Conservation (phyloP, 345 rosid species). For the Erucastrum elatum region DNA sequence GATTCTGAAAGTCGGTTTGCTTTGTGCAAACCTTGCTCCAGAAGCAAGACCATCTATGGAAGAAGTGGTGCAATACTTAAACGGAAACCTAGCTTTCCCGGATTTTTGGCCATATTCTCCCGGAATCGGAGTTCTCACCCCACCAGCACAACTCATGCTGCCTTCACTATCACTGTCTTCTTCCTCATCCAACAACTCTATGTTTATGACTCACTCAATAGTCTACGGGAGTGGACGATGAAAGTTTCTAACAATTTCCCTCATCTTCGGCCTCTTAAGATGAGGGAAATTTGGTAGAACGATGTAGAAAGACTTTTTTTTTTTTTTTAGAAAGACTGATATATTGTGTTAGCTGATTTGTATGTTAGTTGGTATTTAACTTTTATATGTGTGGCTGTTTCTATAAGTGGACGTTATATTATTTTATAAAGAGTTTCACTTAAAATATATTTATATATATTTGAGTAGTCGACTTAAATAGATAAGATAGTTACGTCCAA, state of each 20-base stretch:
- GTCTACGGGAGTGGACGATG: slow-evolving; percentile 38
- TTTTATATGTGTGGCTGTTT: too few relatives aligned
- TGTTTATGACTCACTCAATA: slow-evolving; percentile 36
- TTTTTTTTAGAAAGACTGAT: too few relatives aligned
- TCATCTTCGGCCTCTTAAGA: slow-evolving; percentile 4
- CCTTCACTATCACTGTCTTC: slow-evolving; percentile 30
- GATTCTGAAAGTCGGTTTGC: slow-evolving; percentile 52
- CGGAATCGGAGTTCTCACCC: slow-evolving; percentile 34
- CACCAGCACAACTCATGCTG: slow-evolving; percentile 8
- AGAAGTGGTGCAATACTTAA: slow-evolving; percentile 44
- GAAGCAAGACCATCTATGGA: slow-evolving; percentile 46
- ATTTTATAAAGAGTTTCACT: too few relatives aligned
- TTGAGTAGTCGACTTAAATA: too few relatives aligned
- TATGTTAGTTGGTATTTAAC: too few relatives aligned
- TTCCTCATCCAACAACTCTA: slow-evolving; percentile 28
- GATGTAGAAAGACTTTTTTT: too few relatives aligned
- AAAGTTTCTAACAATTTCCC: slow-evolving; percentile 10
- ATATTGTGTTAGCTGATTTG: too few relatives aligned
- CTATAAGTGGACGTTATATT: too few relatives aligned
- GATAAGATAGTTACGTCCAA: too few relatives aligned
- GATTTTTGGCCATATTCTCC: slow-evolving; percentile 34
- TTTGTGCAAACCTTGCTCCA: slow-evolving; percentile 43
- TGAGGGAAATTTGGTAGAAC: too few relatives aligned
- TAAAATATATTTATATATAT: too few relatives aligned
- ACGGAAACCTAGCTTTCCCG: slow-evolving; percentile 33